Conservation (phyloP, 2,329 filamentous ascomycete genomes). For the Phyllosticta citrichinensis region DNA sequence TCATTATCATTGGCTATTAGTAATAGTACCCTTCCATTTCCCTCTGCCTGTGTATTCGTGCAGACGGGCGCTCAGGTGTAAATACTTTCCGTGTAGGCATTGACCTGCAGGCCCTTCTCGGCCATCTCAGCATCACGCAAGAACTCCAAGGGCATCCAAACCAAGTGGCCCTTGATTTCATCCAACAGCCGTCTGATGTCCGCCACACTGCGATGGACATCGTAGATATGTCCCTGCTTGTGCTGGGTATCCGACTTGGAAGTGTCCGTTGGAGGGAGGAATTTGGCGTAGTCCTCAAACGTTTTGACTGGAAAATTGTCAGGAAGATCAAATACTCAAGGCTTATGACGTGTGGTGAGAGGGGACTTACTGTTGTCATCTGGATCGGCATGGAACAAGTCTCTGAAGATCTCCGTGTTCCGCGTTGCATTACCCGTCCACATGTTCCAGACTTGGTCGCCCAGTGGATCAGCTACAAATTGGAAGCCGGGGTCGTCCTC, state of each 20-base stretch:
- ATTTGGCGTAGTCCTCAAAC: constrained; percentile 82
- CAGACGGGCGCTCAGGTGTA: constrained; percentile 47
- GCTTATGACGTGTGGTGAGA: background rate
- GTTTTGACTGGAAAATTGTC: constrained; percentile 47
- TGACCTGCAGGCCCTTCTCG: constrained; percentile 77
- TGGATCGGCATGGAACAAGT: constrained; percentile 78
- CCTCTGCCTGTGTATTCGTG: background rate
- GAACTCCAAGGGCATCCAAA: constrained; percentile 93
- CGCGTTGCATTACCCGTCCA: constrained; percentile 60
- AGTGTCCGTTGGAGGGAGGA: constrained; percentile 44
- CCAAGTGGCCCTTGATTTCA: constrained; percentile 75
- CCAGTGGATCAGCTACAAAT: constrained; percentile 51
- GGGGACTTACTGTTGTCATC: constrained; percentile 58
- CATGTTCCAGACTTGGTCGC: constrained; percentile 47
- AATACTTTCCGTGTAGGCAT: constrained; percentile 77
- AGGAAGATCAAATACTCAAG: constrained; percentile 26
- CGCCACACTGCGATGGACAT: constrained; percentile 52
- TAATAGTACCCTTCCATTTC: background rate
- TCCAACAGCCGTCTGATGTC: constrained; percentile 69
- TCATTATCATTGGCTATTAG: background rate
- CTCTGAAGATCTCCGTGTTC: constrained; percentile 68
- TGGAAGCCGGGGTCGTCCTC: constrained; percentile 47
- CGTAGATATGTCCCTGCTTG: constrained; percentile 79
- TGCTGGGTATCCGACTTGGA: constrained; percentile 47
- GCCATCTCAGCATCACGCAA: constrained; percentile 79